Evolutionary conservation across 495 filamentous ascomycete genomes (phyloP).

Genomic region (Acidomyces sp.): DNA sequence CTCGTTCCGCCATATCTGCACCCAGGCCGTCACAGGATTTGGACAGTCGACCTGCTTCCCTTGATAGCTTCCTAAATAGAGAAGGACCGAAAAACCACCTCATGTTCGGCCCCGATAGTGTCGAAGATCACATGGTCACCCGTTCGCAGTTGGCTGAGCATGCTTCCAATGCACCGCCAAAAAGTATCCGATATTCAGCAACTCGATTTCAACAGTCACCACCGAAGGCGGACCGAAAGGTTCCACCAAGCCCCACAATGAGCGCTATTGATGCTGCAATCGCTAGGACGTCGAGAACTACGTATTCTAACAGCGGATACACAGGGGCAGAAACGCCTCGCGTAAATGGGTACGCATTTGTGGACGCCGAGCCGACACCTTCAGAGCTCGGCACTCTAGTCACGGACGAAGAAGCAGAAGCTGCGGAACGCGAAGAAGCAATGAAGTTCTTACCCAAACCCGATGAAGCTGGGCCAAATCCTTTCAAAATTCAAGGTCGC

Average conservation of each 20-base stretch:
- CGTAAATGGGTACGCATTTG: conserved; percentile 86
- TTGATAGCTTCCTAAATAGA: conserved; percentile 59
- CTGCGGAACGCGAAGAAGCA: conserved; percentile 20
- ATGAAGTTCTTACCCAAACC: conserved; percentile 31
- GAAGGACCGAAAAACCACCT: conserved; percentile 57
- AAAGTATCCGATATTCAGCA: conserved; percentile 67
- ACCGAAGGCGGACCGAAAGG: conserved; percentile 20
- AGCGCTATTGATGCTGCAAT: conserved; percentile 80
- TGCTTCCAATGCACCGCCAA: conserved; percentile 61
- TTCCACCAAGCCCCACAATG: conserved; percentile 67
- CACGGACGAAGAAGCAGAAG: conserved; percentile 17
- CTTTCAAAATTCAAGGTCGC: conserved; percentile 67
- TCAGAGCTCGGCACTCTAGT: conserved; percentile 19
- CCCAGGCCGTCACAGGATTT: conserved; percentile 30
- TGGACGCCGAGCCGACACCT: conserved; percentile 51
- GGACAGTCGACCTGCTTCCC: conserved; percentile 61
- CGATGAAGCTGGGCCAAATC: conserved; percentile 51
- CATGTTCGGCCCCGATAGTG: conserved; percentile 70
- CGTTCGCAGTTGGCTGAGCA: conserved; percentile 51
- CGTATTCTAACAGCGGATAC: conserved; percentile 52
- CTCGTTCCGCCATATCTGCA: conserved; percentile 2
- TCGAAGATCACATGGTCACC: conserved; percentile 58
- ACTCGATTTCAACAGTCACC: conserved; percentile 40
- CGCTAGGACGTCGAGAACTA: conserved; percentile 52
- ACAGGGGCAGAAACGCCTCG: conserved; percentile 65